Evolutionary conservation across 495 filamentous ascomycete species (phyloP), one percentile per base, ranked within the genome.

Genomic region (Terfezia claveryi): DNA sequence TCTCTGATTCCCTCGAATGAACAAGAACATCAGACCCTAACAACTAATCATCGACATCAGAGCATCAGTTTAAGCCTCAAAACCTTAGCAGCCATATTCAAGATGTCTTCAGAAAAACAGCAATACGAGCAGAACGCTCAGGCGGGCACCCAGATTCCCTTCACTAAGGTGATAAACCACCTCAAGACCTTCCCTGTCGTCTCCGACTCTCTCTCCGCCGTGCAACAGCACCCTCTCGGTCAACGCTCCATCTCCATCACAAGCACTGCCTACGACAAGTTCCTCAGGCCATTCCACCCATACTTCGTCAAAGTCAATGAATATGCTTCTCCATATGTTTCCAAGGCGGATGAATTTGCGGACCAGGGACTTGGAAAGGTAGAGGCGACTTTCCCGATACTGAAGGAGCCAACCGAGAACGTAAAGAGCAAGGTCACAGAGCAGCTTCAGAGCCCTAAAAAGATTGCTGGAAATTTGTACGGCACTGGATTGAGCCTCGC

Each of bases 391-490:
- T 86, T 94, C 72, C 91, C 91, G 32, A 75, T 83, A 62, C 78
- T 98, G 61, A 94, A 86, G 72, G 82, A 94, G 68, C 80, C 88
- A 20, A 87, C 86, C 10, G 69, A 78, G 41, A 84, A 84, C 66
- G 74, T 98, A 55, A 76, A 79, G 65, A 72, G 69, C 56, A 79
- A 76, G 11, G 75, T 83, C 62, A 72, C 78, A 61, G 71, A 76
- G 57, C 68, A 75, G n/a, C 76, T 79, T 37, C 74, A 72, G 57
- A 76, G 80, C 62, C 88, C 88, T 12, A 65, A 74, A 27, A 67
- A 86, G 52, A 77, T 75, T 10, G 70, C 68, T n/a, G 58, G 51
- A 2, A 54, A 61, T 50, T 55, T 62, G 17, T 63, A 66, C 37
- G 49, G 51, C 4, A 57, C 54, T 51, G 63, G 62, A 5, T 23